phyloP scores from a whole-genome alignment of 2,329 filamentous ascomycete genomes.

The Calonectria leucothoes region DNA sequence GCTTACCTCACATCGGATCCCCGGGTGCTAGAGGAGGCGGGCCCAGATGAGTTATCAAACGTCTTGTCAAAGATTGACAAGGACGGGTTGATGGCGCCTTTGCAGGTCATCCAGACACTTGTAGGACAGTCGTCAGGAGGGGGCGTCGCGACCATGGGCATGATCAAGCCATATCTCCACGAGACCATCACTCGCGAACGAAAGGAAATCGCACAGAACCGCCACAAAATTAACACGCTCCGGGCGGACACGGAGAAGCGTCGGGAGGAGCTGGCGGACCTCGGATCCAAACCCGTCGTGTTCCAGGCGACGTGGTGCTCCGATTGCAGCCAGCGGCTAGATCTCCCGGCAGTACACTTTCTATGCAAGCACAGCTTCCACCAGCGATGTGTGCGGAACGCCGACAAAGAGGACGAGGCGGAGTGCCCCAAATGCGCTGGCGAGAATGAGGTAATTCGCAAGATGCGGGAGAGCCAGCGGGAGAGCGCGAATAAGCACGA shows the following conservation, averaged over 20 bases:
- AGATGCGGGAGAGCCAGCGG: conserved; percentile 86
- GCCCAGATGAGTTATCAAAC: conserved; percentile 80
- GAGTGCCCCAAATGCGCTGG: conserved; percentile 90
- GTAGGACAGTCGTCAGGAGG: conserved; percentile 64
- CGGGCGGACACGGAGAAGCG: conserved; percentile 85
- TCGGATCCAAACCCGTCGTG: conserved; percentile 83
- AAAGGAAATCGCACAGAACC: conserved; percentile 84
- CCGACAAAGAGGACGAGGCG: conserved; percentile 67
- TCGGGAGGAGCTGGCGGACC: conserved; percentile 79
- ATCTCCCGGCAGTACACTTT: conserved; percentile 94
- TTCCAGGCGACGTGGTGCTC: conserved; percentile 93
- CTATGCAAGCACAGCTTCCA: conserved; percentile 98
- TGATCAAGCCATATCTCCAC: conserved; percentile 93
- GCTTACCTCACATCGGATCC: conserved; percentile 93
- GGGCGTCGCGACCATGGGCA: conserved; percentile 92
- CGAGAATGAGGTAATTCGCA: conserved; percentile 88
- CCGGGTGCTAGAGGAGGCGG: conserved; percentile 84
- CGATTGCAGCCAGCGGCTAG: conserved; percentile 81
- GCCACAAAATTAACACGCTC: conserved; percentile 84
- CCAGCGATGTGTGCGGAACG: conserved; percentile 79
- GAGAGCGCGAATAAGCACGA: conserved; percentile 91
- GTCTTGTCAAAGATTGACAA: conserved; percentile 89
- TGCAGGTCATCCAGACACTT: conserved; percentile 96
- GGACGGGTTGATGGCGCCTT: conserved; percentile 91
- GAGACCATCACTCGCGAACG: conserved; percentile 90